Evolutionary conservation across 441 rosid species (phyloP).

Genomic region (Adansonia madagascariensis): DNA sequence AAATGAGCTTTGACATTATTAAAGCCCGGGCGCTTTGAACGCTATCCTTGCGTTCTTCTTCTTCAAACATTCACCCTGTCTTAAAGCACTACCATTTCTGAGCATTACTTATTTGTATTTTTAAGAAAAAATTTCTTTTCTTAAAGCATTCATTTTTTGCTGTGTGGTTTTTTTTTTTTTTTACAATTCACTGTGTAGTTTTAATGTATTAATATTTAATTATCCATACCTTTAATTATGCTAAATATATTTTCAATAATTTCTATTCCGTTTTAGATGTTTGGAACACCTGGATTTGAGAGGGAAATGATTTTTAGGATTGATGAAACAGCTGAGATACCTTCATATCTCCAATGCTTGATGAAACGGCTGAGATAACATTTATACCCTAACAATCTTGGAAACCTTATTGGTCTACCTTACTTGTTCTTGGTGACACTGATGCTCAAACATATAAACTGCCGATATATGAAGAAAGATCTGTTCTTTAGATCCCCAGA

Average conservation of each 20-base stretch:
- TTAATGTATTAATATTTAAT: not conserved
- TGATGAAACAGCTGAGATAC: too few species aligned
- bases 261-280: not conserved
- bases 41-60: not conserved
- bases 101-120: conserved; percentile 16
- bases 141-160: not conserved
- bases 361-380: too few species aligned
- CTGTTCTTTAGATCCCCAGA: not conserved
- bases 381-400: too few species aligned
- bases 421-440: not conserved
- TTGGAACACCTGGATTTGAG: too few species aligned
- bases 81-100: not conserved
- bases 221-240: not conserved
- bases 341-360: too few species aligned
- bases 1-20: conserved; percentile 74
- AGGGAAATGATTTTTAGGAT: not conserved
- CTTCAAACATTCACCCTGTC: not conserved
- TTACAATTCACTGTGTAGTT: conserved; percentile 2
- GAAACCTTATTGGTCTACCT: not conserved
- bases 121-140: not conserved
- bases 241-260: not conserved
- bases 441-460: not conserved
- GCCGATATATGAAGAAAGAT: not conserved
- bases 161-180: conserved; percentile 4
- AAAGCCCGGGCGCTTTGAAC: conserved; percentile 58